Evolutionary conservation across 2,329 filamentous ascomycete genomes (phyloP).

Genomic region (Aspergillus ibericus): DNA sequence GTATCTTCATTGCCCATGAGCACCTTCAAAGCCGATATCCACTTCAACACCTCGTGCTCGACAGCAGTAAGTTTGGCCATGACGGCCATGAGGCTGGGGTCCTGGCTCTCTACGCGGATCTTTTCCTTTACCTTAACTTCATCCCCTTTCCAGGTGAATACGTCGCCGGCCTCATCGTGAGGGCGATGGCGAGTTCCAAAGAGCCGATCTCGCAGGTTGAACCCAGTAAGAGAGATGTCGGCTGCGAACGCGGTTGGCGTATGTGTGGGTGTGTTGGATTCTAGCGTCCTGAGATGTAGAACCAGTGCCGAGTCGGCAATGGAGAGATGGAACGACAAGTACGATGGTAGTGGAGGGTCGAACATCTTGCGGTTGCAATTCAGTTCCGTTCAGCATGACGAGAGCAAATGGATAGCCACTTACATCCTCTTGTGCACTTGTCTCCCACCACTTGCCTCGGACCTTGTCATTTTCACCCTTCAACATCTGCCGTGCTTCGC

Average conservation of each 20-base stretch:
- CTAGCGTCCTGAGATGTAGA: slow-evolving; percentile 68
- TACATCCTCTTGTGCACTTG: slow-evolving; percentile 59
- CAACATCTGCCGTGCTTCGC: slow-evolving; percentile 59
- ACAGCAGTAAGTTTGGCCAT: slow-evolving; percentile 80
- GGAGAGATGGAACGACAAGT: slow-evolving; percentile 70
- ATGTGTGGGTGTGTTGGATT: slow-evolving; percentile 60
- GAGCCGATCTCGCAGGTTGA: slow-evolving; percentile 59
- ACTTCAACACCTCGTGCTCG: slow-evolving; percentile 68
- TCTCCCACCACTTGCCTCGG: slow-evolving; percentile 57
- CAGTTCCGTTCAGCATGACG: background rate
- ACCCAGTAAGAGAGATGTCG: slow-evolving; percentile 62
- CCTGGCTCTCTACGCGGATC: slow-evolving; percentile 81
- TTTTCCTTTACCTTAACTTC: slow-evolving; percentile 89
- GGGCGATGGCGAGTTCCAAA: slow-evolving; percentile 56
- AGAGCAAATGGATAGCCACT: slow-evolving; percentile 17
- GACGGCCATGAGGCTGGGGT: slow-evolving; percentile 80
- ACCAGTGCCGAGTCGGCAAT: slow-evolving; percentile 71
- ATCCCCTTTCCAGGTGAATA: slow-evolving; percentile 68
- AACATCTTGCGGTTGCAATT: slow-evolving; percentile 48
- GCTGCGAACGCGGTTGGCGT: slow-evolving; percentile 66
- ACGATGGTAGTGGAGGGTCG: slow-evolving; percentile 61
- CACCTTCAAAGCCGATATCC: slow-evolving; percentile 69
- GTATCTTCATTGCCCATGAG: slow-evolving; percentile 69
- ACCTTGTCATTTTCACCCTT: slow-evolving; percentile 55
- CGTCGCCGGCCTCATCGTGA: slow-evolving; percentile 76